A percentile compares a stretch with the other conserved stretches of the same genome.
Evolutionary conservation across 2,329 filamentous ascomycete species (phyloP).

Genomic region (Colletotrichum salicis): DNA sequence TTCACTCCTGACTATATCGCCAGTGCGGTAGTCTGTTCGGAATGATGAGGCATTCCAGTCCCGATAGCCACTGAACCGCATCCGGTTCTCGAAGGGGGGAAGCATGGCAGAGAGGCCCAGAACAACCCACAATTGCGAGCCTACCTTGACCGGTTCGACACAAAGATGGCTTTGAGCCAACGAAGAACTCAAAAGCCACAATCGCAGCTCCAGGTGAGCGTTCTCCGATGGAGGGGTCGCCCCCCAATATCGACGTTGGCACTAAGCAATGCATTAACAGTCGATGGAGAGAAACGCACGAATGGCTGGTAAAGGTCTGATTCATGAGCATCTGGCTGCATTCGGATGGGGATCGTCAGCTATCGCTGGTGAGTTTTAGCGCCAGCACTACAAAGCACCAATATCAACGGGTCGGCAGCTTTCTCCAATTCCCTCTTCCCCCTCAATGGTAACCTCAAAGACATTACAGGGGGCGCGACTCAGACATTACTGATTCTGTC

Average conservation of each 20-base stretch:
- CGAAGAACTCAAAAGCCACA: constrained; percentile 16
- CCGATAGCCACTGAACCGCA: constrained; percentile 3
- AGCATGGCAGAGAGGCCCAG: background rate
- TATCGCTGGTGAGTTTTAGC: background rate
- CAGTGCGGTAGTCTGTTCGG: background rate
- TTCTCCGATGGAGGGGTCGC: background rate
- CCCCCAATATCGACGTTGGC: background rate
- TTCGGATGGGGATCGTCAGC: background rate
- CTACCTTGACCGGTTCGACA: background rate
- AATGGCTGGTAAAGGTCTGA: background rate
- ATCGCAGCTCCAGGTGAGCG: background rate
- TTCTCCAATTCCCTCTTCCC: background rate
- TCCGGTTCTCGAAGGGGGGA: background rate
- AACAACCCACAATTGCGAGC: background rate
- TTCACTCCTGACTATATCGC: background rate
- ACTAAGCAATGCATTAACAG: background rate
- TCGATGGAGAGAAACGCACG: background rate
- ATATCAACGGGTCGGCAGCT: background rate
- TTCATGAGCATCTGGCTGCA: background rate
- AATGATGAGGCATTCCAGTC: background rate
- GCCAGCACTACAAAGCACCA: background rate
- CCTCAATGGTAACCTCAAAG: background rate
- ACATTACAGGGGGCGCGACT: background rate
- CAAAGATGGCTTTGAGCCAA: background rate
- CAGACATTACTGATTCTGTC: background rate